Conservation (phyloP, 2,329 filamentous ascomycete species). For the Ophiostoma sp. region DNA sequence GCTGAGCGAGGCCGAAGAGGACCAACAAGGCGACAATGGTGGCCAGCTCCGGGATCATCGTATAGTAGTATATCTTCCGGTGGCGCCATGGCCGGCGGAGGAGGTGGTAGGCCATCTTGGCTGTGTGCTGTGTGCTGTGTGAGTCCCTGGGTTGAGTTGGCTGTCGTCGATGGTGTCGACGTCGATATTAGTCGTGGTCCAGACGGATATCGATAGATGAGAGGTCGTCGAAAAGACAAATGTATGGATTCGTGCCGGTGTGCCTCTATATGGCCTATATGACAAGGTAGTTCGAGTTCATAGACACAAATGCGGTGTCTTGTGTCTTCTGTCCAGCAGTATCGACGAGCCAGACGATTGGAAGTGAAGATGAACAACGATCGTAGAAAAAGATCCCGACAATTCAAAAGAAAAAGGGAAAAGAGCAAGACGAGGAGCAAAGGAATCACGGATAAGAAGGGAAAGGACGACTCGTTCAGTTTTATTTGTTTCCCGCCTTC, state of each 20-base stretch:
- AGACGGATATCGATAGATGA: not conserved
- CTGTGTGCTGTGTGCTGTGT: not conserved
- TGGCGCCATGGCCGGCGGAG: conserved; percentile 61
- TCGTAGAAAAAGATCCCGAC: not conserved
- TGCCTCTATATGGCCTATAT: too few species aligned
- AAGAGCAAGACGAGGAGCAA: not conserved
- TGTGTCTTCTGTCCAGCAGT: conserved; percentile 11
- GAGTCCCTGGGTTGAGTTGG: not conserved
- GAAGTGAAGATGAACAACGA: conserved; percentile 1
- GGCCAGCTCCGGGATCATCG: conserved; percentile 66
- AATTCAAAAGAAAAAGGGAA: not conserved
- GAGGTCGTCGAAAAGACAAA: not conserved
- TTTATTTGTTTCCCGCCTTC: conserved; percentile 20
- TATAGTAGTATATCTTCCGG: conserved; percentile 59
- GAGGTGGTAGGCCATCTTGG: conserved; percentile 51
- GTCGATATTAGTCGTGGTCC: not conserved
- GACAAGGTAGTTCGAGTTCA: not conserved
- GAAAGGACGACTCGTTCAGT: conserved; percentile 15
- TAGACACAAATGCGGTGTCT: not conserved
- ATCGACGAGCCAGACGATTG: not conserved
- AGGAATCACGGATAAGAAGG: not conserved
- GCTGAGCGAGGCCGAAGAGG: conserved; percentile 71
- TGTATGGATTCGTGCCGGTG: not conserved
- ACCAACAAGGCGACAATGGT: conserved; percentile 66
- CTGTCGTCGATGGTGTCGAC: not conserved